Evolutionary conservation across 768 basidiomycete genomes (phyloP).

Genomic region (Podaxis sp.): DNA sequence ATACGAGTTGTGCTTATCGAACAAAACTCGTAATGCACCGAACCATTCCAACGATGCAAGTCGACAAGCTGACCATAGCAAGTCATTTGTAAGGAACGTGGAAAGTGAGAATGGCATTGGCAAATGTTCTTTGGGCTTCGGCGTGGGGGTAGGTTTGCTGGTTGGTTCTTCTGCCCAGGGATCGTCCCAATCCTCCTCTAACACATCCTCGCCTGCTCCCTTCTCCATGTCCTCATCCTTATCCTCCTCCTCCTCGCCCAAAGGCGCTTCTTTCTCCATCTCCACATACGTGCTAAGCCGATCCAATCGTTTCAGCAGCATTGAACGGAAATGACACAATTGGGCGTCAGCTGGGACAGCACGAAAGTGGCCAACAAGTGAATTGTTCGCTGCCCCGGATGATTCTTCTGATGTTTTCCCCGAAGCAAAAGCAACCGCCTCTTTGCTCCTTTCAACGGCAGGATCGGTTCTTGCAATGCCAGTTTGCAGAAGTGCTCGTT

Average conservation of each 20-base stretch:
- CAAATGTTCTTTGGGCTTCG: conserved; percentile 26
- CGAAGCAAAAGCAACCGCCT: conserved; percentile 21
- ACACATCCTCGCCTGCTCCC: conserved; percentile 36
- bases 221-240: conserved; percentile 1
- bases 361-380: conserved; percentile 51
- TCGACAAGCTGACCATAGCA: conserved; percentile 55
- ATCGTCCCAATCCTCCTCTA: conserved; percentile 74
- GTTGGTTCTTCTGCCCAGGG: conserved; percentile 59
- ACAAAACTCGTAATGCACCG: conserved; percentile 51
- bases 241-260: conserved; percentile 28
- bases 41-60: conserved; percentile 65
- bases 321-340: conserved; percentile 56
- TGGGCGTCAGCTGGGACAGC: conserved; percentile 56
- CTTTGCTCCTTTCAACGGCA: conserved; percentile 44
- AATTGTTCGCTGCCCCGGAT: conserved; percentile 9
- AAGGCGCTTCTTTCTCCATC: conserved; percentile 42
- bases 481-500: conserved; percentile 54
- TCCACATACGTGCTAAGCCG: conserved; percentile 69
- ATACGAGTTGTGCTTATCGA: conserved; percentile 46
- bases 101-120: conserved; percentile 47
- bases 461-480: conserved; percentile 58
- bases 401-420: conserved; percentile 5
- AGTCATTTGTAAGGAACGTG: conserved; percentile 55
- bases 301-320: conserved; percentile 68
- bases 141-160: conserved; percentile 24